Evolutionary conservation across 768 basidiomycete species (phyloP), one percentile per base, ranked within the genome.

Genomic region (Gelatoporia subvermispora): DNA sequence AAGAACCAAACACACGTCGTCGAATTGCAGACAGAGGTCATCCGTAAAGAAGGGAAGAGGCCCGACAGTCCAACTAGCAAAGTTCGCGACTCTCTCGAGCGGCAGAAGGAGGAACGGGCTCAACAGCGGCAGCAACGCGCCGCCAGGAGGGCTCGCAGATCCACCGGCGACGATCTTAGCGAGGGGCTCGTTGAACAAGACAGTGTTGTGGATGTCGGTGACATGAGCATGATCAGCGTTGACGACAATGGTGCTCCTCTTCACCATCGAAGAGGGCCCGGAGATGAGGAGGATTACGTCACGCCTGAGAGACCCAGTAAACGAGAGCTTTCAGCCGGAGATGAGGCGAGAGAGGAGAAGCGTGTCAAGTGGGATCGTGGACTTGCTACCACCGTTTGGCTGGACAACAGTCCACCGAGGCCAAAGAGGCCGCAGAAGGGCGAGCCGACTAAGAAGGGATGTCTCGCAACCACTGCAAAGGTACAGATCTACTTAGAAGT

Each of bases 31-130:
- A 88, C 77, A 31, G 79, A 87, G 63, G 75, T 91, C 17, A 68
- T 92, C 24, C 73, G 81, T 41, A 86, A 76, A 63, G 76, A 81
- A 37, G 88, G 89, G 23, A 62, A 67, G 31, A 71, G 89, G 46
- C 89, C 89, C 9, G 86, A 84, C 53, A 92, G 88, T 59, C 89
- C 89, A 5, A 75, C 71, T n/a, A 79, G 86, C 43, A 88, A 86
- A 63, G 74, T 85, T 40, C 76, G 77, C 57, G 88, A 85, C 2
- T 72, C 81, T 42, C 61, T 75, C 9, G 85, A 91, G 68, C 77
- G 81, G 55, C 74, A 83, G 58, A 73, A 77, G 49, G 86, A 89
- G 28, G 82, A 84, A 58, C 78, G 73, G 60, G 73, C 68, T 5
- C 68, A 62, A 48, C 71, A 74, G 53, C 65, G 85, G 52, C 68